These are phyloP conservation scores for Ramalina intermedia DNA, from an alignment of 495 filamentous ascomycete species.

Conservation along the genomic window DNA sequence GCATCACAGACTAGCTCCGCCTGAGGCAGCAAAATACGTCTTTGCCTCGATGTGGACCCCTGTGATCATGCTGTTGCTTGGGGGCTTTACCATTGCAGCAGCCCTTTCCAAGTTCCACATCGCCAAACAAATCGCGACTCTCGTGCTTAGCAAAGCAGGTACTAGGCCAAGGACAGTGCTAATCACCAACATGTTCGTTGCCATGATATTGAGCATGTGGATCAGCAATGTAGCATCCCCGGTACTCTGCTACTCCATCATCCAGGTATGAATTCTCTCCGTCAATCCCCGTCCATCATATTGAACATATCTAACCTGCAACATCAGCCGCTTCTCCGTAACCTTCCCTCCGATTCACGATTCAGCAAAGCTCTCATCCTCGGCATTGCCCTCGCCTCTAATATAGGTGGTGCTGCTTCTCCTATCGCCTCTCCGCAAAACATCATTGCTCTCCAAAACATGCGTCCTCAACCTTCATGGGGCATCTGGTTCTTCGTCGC, in stretches of 20 bases:
- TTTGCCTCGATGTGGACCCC: conserved; percentile 98
- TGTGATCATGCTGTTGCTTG: conserved; percentile 95
- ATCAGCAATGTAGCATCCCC: conserved; percentile 97
- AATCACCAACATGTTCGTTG: conserved; percentile 94
- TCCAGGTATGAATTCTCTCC: conserved; percentile 42
- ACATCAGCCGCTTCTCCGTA: conserved; percentile 83
- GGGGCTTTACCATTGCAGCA: conserved; percentile 90
- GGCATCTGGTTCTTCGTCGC: conserved; percentile 93
- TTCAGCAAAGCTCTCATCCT: conserved; percentile 94
- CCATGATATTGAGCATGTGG: conserved; percentile 95
- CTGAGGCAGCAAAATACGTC: conserved; percentile 62
- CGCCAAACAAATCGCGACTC: conserved; percentile 89
- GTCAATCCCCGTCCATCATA: not conserved
- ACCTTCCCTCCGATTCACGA: conserved; percentile 72
- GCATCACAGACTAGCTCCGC: conserved; percentile 52
- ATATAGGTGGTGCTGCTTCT: conserved; percentile 90
- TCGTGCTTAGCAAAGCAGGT: conserved; percentile 93
- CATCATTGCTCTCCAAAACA: conserved; percentile 88
- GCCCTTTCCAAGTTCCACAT: conserved; percentile 95
- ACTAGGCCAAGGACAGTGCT: conserved; percentile 78
- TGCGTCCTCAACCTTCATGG: conserved; percentile 83
- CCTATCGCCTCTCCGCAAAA: conserved; percentile 97
- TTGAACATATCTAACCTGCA: conserved; percentile 2
- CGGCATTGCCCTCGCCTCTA: conserved; percentile 88
- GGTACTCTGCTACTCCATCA: conserved; percentile 96